Conservation (phyloP, 345 rosid species). For the Trapa bicornis region DNA sequence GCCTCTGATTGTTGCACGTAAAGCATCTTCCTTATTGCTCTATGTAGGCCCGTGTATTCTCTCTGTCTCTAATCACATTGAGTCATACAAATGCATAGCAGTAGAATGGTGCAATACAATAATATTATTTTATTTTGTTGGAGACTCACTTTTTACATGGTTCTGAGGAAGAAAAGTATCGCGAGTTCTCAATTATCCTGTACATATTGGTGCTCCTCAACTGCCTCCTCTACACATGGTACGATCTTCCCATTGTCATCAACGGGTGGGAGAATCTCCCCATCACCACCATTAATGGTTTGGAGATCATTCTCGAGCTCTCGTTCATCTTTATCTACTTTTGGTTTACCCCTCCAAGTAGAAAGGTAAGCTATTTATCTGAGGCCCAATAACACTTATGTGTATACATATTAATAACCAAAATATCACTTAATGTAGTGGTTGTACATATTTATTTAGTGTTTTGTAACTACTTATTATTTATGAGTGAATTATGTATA, state of each 20-base stretch:
- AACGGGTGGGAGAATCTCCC: constrained; percentile 68
- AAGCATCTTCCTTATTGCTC: constrained; percentile 63
- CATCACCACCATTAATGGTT: constrained; percentile 55
- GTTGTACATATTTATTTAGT: too few species aligned
- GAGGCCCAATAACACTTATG: too few species aligned
- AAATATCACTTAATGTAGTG: too few species aligned
- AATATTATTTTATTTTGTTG: too few species aligned
- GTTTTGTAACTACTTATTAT: too few species aligned
- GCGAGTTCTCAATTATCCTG: constrained; percentile 69
- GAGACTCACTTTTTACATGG: constrained; percentile 68
- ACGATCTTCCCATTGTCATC: constrained; percentile 77
- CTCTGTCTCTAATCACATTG: too few species aligned
- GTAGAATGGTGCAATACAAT: too few species aligned
- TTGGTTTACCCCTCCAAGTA: constrained; percentile 35
- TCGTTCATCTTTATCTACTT: constrained; percentile 51
- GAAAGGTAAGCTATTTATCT: constrained; percentile 59
- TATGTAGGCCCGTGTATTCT: constrained; percentile 40
- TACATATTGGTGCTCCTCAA: constrained; percentile 47
- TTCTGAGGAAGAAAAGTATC: constrained; percentile 56
- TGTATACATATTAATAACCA: too few species aligned
- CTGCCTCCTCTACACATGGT: constrained; percentile 76
- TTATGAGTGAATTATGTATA: too few species aligned
- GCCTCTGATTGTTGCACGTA: constrained; percentile 41
- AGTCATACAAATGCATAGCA: too few species aligned
- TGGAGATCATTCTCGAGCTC: constrained; percentile 57